Evolutionary conservation across 768 basidiomycete species (phyloP), one percentile per base, ranked within the genome.

Genomic region (Neoboletus brunneissimus): DNA sequence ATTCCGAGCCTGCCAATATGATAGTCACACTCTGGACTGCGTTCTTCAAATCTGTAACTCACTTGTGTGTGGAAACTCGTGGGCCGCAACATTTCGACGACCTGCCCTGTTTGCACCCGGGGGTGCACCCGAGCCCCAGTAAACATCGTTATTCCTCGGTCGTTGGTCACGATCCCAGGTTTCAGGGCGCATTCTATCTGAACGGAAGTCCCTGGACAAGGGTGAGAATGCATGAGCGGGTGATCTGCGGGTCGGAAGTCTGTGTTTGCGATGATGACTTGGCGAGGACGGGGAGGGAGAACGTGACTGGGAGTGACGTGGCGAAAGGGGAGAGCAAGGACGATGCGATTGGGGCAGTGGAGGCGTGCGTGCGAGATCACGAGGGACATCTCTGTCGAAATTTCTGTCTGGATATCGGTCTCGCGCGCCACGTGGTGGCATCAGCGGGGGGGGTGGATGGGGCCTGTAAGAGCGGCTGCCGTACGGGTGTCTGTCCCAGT

Each of bases 201-300:
- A 55, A 50, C 64, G 69, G 54, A 73, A 69, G 43, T 75, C 71
- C 41, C 71, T 72, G 13, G 66, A 68, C 22, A 70, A 67, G 0
- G 81, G 79, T 15, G 76, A 80, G 59, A 77, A 78, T 47, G 55
- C 57, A 0, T 69, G 51, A 10, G 57, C 65, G 3, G 75, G 72
- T 31, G 76, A 74, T n/a, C 72, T 72, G 35, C 68, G 64, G 12
- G 79, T 71, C 16, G 79, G 70, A 34, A 71, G 60, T 52, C 70
- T 60, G 51, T 71, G 70, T 43, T 71, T 71, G 18, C 56, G 61
- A 35, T 72, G 70, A 41, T 72, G 72, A 54, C 64, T 67, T 41
- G 71, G 67, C 7, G 69, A 70, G 10, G 72, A 67, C 1, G 77
- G 72, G 9, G 74, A 73, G 15, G 65, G 74, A 2, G 81, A 76